Conservation (phyloP, 2,329 filamentous ascomycete species). For the Pyrenochaeta sp. region DNA sequence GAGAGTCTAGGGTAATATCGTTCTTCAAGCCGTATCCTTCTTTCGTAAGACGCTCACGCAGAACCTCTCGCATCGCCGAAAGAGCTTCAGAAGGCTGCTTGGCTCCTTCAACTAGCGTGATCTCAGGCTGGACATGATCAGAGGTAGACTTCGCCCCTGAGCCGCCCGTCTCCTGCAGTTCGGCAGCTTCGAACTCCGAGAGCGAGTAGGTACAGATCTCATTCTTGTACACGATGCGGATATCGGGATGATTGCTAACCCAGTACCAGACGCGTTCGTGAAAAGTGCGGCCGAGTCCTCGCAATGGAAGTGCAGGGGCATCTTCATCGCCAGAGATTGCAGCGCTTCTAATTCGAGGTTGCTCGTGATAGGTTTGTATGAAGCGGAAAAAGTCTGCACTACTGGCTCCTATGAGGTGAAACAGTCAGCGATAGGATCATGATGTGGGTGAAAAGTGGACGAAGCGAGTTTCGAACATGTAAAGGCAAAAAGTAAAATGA, state of each 20-base stretch:
- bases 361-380: constrained; percentile 48
- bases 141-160: background rate
- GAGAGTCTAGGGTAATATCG: background rate
- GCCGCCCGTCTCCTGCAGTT: constrained; percentile 23
- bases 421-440: constrained; percentile 5
- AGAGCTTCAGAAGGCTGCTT: constrained; percentile 22
- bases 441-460: background rate
- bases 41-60: constrained; percentile 27
- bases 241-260: constrained; percentile 64
- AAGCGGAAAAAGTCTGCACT: constrained; percentile 52
- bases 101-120: background rate
- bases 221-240: constrained; percentile 60
- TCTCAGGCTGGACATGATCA: background rate
- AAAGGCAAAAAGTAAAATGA: background rate
- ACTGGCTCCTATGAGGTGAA: constrained; percentile 46
- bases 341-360: constrained; percentile 11
- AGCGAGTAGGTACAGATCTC: constrained; percentile 42
- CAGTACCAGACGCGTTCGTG: constrained; percentile 66
- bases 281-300: constrained; percentile 58
- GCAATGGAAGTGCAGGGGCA: constrained; percentile 18
- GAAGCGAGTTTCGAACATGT: constrained; percentile 21
- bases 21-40: constrained; percentile 11
- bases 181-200: constrained; percentile 42
- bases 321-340: background rate
- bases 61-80: constrained; percentile 19